Percentiles rank a stretch among this genome's conserved stretches.
These are phyloP conservation scores for Candida namnaoensis DNA, from an alignment of 805 yeast species.

Conservation along the genomic window DNA sequence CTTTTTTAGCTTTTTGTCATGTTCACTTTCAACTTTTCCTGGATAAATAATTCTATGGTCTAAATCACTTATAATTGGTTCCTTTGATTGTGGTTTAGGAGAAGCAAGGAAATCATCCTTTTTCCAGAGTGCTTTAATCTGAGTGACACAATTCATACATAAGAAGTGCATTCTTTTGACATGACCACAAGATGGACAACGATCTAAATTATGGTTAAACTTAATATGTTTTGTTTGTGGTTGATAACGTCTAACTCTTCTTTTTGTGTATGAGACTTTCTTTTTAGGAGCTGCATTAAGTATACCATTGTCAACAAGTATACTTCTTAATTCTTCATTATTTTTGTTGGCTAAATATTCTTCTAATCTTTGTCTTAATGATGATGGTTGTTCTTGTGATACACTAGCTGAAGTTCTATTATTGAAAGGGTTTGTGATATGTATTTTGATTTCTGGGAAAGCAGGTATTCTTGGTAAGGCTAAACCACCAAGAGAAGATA, in stretches of 20 bases:
- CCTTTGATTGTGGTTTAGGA: constrained; percentile 16
- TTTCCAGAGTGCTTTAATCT: constrained; percentile 72
- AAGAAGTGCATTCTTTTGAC: constrained; percentile 83
- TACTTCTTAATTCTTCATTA: constrained; percentile 27
- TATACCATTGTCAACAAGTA: constrained; percentile 51
- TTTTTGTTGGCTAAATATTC: constrained; percentile 17
- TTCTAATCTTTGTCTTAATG: constrained; percentile 29
- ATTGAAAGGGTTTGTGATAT: constrained; percentile 14
- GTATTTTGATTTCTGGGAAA: constrained; percentile 15
- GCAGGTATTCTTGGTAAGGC: constrained; percentile 9
- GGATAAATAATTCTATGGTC: constrained; percentile 69
- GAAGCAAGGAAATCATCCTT: constrained; percentile 23
- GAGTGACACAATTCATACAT: constrained; percentile 88
- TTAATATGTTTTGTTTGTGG: constrained; percentile 78
- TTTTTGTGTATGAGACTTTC: constrained; percentile 80
- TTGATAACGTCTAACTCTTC: constrained; percentile 75
- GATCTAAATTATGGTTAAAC: constrained; percentile 64
- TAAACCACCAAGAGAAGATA: constrained; percentile 10
- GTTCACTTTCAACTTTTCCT: constrained; percentile 47
- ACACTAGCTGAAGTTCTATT: neutral
- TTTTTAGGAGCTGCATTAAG: constrained; percentile 90
- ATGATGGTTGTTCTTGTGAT: constrained; percentile 18
- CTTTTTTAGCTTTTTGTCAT: constrained; percentile 35
- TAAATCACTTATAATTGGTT: constrained; percentile 33
- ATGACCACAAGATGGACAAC: constrained; percentile 95